Base-by-base conservation (phyloP, 768 basidiomycete genomes). In the Boletus tylopilopsis region DNA sequence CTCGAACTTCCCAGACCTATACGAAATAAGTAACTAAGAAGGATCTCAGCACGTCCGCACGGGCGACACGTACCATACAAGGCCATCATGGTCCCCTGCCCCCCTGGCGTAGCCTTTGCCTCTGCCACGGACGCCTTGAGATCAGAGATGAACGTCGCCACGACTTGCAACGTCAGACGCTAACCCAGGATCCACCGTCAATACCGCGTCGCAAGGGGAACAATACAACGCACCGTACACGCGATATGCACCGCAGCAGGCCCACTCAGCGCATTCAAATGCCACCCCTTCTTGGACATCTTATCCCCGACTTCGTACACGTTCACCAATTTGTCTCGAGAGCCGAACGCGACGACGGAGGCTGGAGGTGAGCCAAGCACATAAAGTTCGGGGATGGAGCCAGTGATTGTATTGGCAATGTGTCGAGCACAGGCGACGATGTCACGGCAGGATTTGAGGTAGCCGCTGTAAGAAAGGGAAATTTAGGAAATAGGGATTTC, bases 171-270 rank as follows among this genome's bases (percentile, higher is more conserved):
- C n/a, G 93, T 96, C 53, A 95, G 71, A 19, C 83, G 79, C 91
- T 94, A 42, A 1, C 15, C 15, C 15, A 22, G n/a, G n/a, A 7
- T 55, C 33, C n/a, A n/a, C 25, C 27, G 11, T 53, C 16, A 47
- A 6, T 11, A 35, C 16, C 6, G 33, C n/a, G 30, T 33, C 30
- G 23, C 6, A 11, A 9, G 22, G 21, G 16, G 13, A 6, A 22
- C 15, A 19, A 33, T 10, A 25, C 23, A 8, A 61, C 87, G 59
- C 60, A 95, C 92, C 59, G 95, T 99, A 69, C 87, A 88, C 30
- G 94, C 94, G 56, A 98, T 90, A 68, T 99, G 96, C 36, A 97
- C 76, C 9, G 86, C 93, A 11, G 87, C 73, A 2, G 94, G 92
- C 10, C 80, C 75, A 36, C 74, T 78, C 49, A 99, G 66, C 13